Evolutionary conservation across 1,284 basidiomycete species (phyloP).

Genomic region (Ustanciosporium gigantosporum): DNA sequence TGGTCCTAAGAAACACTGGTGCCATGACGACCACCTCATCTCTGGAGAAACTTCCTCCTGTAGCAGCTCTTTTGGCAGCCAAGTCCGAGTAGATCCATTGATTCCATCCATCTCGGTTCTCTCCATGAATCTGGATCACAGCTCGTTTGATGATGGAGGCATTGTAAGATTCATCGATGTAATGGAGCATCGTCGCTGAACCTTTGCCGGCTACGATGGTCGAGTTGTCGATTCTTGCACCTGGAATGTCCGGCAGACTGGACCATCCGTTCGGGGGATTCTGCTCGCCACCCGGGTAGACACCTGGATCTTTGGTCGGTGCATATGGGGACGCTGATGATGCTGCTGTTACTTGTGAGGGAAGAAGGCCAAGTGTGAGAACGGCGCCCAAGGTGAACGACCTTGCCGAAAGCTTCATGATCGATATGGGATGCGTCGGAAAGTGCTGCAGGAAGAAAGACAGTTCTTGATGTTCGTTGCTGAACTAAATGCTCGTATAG

Average conservation of each 20-base stretch:
- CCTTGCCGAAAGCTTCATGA: not conserved
- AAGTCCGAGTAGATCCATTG: slow-evolving; percentile 51
- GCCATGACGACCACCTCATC: slow-evolving; percentile 53
- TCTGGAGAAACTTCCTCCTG: slow-evolving; percentile 32
- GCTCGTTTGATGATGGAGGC: slow-evolving; percentile 44
- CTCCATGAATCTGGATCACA: slow-evolving; percentile 53
- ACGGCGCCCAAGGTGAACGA: too few species aligned
- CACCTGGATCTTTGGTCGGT: slow-evolving; percentile 29
- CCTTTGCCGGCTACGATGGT: slow-evolving; percentile 36
- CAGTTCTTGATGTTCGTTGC: too few species aligned
- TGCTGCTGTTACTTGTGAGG: not conserved
- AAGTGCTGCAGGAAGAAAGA: too few species aligned
- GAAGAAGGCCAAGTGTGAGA: not conserved
- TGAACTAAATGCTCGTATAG: too few species aligned
- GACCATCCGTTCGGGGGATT: slow-evolving; percentile 35
- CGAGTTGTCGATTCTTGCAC: slow-evolving; percentile 45
- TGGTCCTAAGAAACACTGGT: slow-evolving; percentile 46
- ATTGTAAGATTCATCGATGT: slow-evolving; percentile 41
- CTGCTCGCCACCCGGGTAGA: slow-evolving; percentile 29
- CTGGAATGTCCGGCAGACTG: slow-evolving; percentile 29
- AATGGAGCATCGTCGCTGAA: slow-evolving; percentile 34
- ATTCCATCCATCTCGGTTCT: slow-evolving; percentile 55
- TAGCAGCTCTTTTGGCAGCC: slow-evolving; percentile 27
- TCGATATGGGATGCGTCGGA: too few species aligned
- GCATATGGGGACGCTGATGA: not conserved